phyloP scores from a whole-genome alignment of 1,284 basidiomycete genomes.

The Cerrena zonata region DNA sequence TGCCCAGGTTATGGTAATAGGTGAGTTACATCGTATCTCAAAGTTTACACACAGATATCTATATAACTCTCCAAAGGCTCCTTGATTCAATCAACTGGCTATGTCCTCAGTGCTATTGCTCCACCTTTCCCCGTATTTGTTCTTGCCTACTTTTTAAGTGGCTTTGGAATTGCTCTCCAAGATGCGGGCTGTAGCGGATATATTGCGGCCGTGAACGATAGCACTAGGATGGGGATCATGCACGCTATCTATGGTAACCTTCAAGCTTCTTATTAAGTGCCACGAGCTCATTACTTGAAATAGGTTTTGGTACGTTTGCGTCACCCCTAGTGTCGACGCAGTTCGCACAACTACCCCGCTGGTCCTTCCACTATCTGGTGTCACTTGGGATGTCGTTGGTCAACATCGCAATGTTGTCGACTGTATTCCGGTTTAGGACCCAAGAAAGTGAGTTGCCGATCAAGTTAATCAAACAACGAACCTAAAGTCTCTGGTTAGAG shows the following conservation, averaged over 20 bases:
- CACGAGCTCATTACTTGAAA: background rate
- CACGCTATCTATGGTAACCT: conserved; percentile 42
- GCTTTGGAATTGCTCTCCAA: conserved; percentile 57
- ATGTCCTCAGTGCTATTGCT: conserved; percentile 49
- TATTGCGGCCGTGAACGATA: conserved; percentile 41
- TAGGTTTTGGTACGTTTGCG: conserved; percentile 54
- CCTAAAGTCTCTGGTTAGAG: too few relatives aligned
- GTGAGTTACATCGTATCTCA: conserved; percentile 12
- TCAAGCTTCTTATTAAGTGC: background rate
- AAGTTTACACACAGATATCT: background rate
- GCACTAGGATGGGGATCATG: conserved; percentile 57
- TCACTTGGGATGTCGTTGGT: conserved; percentile 50
- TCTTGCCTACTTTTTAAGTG: conserved; percentile 52
- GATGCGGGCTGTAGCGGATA: conserved; percentile 56
- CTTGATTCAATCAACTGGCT: conserved; percentile 36
- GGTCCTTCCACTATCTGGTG: conserved; percentile 63
- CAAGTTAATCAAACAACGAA: too few relatives aligned
- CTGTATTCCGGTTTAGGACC: conserved; percentile 48
- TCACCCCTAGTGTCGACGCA: conserved; percentile 62
- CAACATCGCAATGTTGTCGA: conserved; percentile 37
- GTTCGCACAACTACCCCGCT: conserved; percentile 44
- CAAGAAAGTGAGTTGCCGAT: conserved; percentile 42
- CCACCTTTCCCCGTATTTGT: conserved; percentile 62
- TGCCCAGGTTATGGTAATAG: conserved; percentile 22
- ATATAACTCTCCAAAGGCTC: conserved; percentile 25